Evolutionary conservation across 2,329 filamentous ascomycete species (phyloP).

Genomic region (Xylariales sp.): DNA sequence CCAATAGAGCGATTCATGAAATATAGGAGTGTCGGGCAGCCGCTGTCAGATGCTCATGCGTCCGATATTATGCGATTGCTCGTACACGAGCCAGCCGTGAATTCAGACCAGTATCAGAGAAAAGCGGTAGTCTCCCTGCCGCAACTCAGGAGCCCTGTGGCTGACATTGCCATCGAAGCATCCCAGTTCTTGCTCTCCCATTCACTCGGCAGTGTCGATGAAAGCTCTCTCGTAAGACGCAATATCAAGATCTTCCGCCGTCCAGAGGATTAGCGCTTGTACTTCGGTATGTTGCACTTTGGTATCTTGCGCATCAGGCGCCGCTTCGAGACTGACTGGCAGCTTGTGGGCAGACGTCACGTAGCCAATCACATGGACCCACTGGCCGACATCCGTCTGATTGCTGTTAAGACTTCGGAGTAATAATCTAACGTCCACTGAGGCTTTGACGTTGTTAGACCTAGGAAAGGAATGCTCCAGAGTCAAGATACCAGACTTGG

Average conservation of each 20-base stretch:
- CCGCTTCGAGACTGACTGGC: constrained; percentile 1
- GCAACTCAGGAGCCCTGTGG: too few relatives aligned
- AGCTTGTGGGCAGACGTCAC: constrained; percentile 35
- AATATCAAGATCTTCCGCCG: constrained; percentile 67
- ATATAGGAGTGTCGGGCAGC: too few relatives aligned
- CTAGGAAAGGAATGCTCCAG: constrained; percentile 64
- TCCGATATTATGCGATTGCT: too few relatives aligned
- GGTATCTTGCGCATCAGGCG: constrained; percentile 19
- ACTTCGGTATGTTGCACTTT: constrained; percentile 32
- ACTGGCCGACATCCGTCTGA: constrained; percentile 68
- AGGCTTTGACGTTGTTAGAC: constrained; percentile 40
- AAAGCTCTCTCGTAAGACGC: constrained; percentile 62
- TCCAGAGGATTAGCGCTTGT: constrained; percentile 77
- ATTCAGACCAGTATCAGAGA: too few relatives aligned
- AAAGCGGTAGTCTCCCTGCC: too few relatives aligned
- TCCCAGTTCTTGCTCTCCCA: too few relatives aligned
- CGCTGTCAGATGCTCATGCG: too few relatives aligned
- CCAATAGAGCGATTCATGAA: too few relatives aligned
- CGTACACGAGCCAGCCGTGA: too few relatives aligned
- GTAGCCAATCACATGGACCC: constrained; percentile 88
- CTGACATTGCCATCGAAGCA: too few relatives aligned
- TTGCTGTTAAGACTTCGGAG: constrained; percentile 60
- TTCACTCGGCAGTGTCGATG: too few relatives aligned
- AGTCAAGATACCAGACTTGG: constrained; percentile 54
- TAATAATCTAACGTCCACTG: constrained; percentile 68